Evolutionary conservation across 2,329 filamentous ascomycete genomes (phyloP).

Genomic region (Epichloe sylvatica): DNA sequence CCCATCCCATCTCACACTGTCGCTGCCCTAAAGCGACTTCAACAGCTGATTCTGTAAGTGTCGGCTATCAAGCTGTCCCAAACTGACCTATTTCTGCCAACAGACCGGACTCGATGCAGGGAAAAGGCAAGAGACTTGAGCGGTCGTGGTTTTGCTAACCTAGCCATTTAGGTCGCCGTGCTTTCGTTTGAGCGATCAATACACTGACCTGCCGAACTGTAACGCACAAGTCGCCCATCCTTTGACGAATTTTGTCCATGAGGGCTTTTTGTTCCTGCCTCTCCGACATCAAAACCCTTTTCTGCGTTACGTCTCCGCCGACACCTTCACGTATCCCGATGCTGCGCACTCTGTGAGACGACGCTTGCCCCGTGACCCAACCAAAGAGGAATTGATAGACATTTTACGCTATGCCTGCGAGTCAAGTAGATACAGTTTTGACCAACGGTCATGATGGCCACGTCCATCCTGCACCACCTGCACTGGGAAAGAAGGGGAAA

Average conservation of each 20-base stretch:
- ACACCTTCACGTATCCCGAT: background rate
- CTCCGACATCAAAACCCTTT: background rate
- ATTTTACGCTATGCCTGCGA: conserved; percentile 23
- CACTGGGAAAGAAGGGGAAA: conserved; percentile 59
- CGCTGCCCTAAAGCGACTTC: background rate
- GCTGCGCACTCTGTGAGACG: conserved; percentile 6
- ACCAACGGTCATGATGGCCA: conserved; percentile 29
- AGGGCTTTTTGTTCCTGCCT: background rate
- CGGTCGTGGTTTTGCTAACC: conserved; percentile 4
- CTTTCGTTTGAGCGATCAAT: background rate
- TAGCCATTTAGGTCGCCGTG: conserved; percentile 3
- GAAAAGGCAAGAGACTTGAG: background rate
- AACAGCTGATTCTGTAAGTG: background rate
- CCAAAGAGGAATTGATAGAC: conserved; percentile 7
- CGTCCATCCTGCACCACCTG: conserved; percentile 26
- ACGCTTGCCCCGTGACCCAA: conserved; percentile 6
- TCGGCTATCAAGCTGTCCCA: background rate
- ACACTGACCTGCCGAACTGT: background rate
- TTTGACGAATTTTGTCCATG: background rate
- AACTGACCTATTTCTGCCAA: background rate
- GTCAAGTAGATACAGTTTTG: conserved; percentile 27
- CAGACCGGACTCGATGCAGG: background rate
- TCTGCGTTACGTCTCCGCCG: background rate
- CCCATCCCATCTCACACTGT: background rate
- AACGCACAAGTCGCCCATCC: background rate